Evolutionary conservation across 2,329 filamentous ascomycete species (phyloP), one percentile per base, ranked within the genome.

Genomic region (Diaporthe batatas): DNA sequence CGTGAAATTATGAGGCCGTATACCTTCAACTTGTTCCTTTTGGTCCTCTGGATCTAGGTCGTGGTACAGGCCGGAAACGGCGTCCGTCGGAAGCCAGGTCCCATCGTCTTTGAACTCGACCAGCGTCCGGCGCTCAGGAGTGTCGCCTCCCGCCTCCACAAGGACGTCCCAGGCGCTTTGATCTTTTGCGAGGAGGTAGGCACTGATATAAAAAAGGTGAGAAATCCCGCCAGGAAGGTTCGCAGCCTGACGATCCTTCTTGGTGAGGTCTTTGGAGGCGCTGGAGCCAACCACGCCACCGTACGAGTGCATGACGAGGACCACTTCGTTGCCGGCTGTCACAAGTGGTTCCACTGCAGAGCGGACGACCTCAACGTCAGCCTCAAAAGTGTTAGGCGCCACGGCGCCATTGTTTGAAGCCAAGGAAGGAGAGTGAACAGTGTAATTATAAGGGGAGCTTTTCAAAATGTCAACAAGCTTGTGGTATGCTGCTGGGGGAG

Each of bases 121-220:
- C n/a, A 55, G 49, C 34, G 49, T 39, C n/a, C 34, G 32, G 23
- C 68, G 44, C 57, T 70, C 68, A 3, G 68, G 55, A 5, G 55
- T 70, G 18, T 70, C 55, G 18, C 68, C 55, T 12, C 10, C 55
- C 16, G 39, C 57, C 36, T 25, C 34, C 16, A 71, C 55, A 18
- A 71, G n/a, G 1, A 71, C 32, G 14, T 71, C 69, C 69, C 55
- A 71, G 6, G 49, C 44, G 58, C 69, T 71, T n/a, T 71, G 69
- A 49, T 18, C 57, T 34, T 55, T 14, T 14, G 55, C 49, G 7
- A 71, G 57, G 32, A 71, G 21, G 57, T 70, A 70, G 8, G 68
- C 68, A 29, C 55, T 64, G 44, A 70, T 39, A 25, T 70, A 70
- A 4, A 70, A 16, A 5, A 70, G 68, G 32, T 62, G 68, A 0